Conservation (phyloP, 2,329 filamentous ascomycete species). For the Fonsecaea nubica region DNA sequence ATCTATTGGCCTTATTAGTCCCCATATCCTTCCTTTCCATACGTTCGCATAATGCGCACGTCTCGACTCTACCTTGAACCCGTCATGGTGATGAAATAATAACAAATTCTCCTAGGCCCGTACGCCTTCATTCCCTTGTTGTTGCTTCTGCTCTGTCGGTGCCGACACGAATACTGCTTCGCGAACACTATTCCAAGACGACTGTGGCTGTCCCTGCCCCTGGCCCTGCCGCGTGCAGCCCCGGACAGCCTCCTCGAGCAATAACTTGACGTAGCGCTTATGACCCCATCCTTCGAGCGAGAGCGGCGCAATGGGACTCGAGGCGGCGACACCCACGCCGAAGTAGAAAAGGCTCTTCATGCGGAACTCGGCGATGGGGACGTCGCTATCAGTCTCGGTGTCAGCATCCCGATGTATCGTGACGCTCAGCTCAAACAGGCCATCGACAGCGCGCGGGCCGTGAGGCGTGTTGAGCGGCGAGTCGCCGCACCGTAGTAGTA, state of each 20-base stretch:
- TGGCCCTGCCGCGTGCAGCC: neutral
- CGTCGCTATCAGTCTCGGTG: too few relatives aligned
- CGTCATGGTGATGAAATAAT: too few relatives aligned
- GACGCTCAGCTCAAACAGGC: conserved; percentile 71
- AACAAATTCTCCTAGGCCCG: too few relatives aligned
- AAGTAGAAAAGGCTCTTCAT: conserved; percentile 70
- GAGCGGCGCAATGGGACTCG: neutral
- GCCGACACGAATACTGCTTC: too few relatives aligned
- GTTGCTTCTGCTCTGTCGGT: too few relatives aligned
- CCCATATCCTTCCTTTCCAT: too few relatives aligned
- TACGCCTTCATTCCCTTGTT: too few relatives aligned
- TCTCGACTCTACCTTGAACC: too few relatives aligned
- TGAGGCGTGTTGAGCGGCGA: conserved; percentile 60
- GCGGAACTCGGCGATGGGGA: conserved; percentile 64
- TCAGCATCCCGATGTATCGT: conserved; percentile 65
- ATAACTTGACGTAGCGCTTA: conserved; percentile 5
- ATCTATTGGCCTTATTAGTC: too few relatives aligned
- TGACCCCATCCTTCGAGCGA: conserved; percentile 1
- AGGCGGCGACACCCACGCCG: neutral
- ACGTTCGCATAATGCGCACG: too few relatives aligned
- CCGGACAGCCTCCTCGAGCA: conserved; percentile 6
- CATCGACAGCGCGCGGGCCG: conserved; percentile 65
- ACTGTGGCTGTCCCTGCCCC: neutral
- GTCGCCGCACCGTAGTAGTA: conserved; percentile 71
- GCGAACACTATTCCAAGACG: too few relatives aligned